Conservation (phyloP, 768 basidiomycete genomes). For the Mycena belliarum region DNA sequence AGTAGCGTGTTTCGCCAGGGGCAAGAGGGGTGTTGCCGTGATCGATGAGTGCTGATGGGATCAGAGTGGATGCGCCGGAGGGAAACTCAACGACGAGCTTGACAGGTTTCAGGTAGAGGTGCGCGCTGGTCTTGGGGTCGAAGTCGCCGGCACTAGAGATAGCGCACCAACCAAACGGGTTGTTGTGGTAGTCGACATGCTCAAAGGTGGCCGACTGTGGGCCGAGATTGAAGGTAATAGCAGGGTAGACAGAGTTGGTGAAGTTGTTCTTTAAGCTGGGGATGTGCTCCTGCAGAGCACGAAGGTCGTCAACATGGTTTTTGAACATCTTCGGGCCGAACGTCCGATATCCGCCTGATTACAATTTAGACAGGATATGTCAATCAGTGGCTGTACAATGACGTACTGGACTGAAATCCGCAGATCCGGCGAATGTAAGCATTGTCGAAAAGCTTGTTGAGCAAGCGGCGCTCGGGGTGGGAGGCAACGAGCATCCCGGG, state of each 20-base stretch:
- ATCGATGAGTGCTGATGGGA: slow-evolving; percentile 24
- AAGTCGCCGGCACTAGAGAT: slow-evolving; percentile 29
- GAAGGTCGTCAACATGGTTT: slow-evolving; percentile 15
- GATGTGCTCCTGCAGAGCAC: slow-evolving; percentile 5
- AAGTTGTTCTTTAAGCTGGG: slow-evolving; percentile 24
- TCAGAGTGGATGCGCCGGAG: slow-evolving; percentile 18
- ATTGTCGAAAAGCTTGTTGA: background rate
- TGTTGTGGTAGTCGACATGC: slow-evolving; percentile 30
- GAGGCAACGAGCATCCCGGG: background rate
- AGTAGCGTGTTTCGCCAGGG: slow-evolving; percentile 21
- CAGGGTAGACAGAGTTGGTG: slow-evolving; percentile 29
- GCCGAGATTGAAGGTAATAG: slow-evolving; percentile 32
- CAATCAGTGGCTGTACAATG: background rate
- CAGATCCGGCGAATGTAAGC: background rate
- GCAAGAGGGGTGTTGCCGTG: slow-evolving; percentile 26
- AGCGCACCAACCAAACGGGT: slow-evolving; percentile 27
- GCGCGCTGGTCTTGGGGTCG: slow-evolving; percentile 26
- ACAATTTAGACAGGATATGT: too few relatives aligned
- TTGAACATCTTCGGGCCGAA: slow-evolving; percentile 26
- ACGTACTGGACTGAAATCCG: slow-evolving; percentile 22
- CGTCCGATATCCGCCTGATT: slow-evolving; percentile 18
- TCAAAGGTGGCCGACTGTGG: slow-evolving; percentile 2
- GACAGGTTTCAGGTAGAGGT: slow-evolving; percentile 28
- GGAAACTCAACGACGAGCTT: slow-evolving; percentile 29
- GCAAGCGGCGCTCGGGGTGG: background rate